Base-by-base conservation (phyloP, 768 basidiomycete species). In the Agrocybe chaxingu region DNA sequence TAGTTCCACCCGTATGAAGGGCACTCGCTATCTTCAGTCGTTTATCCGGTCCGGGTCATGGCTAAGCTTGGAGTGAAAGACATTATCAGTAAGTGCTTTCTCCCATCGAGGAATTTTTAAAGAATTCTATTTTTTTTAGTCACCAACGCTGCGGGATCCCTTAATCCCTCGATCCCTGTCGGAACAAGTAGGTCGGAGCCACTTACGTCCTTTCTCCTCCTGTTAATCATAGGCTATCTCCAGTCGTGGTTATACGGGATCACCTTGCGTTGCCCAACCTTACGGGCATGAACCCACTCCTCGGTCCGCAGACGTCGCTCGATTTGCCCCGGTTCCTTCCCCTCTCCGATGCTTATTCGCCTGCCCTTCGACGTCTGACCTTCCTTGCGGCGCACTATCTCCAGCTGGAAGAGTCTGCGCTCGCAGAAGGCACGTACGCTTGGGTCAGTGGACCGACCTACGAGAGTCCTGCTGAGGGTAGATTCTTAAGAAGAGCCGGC, bases 361-460 rank as follows among this genome's bases (percentile, higher is more conserved):
- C 80, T 16, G 59, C 69, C 2, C 74, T 95, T 13, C 82, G 90
- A n/a, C 81, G 82, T 3, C 70, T 84, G 9, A 79, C 80, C 0
- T 94, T 92, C 68, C 75, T 81, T 13, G 84, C 91, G 0, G 81
- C 89, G 0, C 76, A 86, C 57, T 63, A 78, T 18, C 78, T 94
- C 33, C 65, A 71, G 1, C 64, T 92, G 6, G 66, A 69, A 3
- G 66, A 70, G 3, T 70, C 72, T 24, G 83, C 84, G 2, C 71
- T 94, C 9, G 81, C 79, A 2, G 92, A 94, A 63, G 92, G 93
- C 0, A 82, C 79, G 2, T 95, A 95, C 57, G 91, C 91, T 1
- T 95, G 90, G 89, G 92, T 95, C 41, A 79, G 83, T 30, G 92
- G 93, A 0, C 92, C 93, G 10, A 89, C 90, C 7, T 95, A 95